Evolutionary conservation across 139 green algal species (phyloP), one percentile per base, ranked within the genome.

Genomic region (Chlamydomonas incerta): DNA sequence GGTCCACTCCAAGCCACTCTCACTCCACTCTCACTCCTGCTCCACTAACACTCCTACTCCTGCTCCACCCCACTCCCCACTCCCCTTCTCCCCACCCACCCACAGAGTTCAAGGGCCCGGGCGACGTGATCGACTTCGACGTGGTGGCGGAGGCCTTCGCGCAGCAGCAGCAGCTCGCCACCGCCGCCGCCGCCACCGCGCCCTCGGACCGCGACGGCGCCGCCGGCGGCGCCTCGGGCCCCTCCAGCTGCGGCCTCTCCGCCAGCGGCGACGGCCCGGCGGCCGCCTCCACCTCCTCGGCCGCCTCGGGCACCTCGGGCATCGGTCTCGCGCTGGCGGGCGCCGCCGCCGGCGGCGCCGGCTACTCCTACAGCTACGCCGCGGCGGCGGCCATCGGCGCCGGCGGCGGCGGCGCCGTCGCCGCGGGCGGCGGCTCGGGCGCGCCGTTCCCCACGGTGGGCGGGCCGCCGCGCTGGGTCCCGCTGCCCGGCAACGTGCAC

Each of bases 21-120:
- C 52, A 58, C 52, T 58, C 52, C 52, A 58, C n/a, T n/a, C n/a
- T 58, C 52, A 58, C 52, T 11, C 52, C 52, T 23, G 52, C 52
- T 15, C 52, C 52, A 15, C 52, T 58, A 11, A 11, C 52, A 58
- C 52, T 15, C 52, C 52, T 23, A 11, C n/a, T n/a, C n/a, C n/a
- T n/a, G n/a, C n/a, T n/a, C n/a, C n/a, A n/a, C n/a, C n/a, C n/a
- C n/a, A n/a, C n/a, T n/a, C n/a, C n/a, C n/a, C n/a, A n/a, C n/a
- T n/a, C n/a, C n/a, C n/a, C n/a, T n/a, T n/a, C n/a, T n/a, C n/a
- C n/a, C n/a, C 15, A 17, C 72, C 17, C 8, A 58, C 85, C 86
- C 52, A 75, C 91, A 92, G 93, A 96, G 69, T 97, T 97, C 88
- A 90, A 92, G 82, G 92, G 93, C 24, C 91, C 94, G 47, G 88